Evolutionary conservation across 768 basidiomycete genomes (phyloP), one percentile per base, ranked within the genome.

Genomic region (Crassisporium funariophilum): DNA sequence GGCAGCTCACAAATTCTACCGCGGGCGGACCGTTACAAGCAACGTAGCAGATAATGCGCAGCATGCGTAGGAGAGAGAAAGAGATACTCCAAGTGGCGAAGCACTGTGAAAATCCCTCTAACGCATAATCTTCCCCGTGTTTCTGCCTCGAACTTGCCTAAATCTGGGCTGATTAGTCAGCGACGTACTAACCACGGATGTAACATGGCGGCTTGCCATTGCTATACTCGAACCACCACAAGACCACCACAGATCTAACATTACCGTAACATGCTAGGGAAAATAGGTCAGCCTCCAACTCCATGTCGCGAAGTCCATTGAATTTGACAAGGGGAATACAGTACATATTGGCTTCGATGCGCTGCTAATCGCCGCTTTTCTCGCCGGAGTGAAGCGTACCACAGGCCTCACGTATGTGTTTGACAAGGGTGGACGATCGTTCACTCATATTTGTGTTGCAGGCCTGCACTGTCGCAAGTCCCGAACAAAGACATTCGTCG

Each of bases 401-500:
- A 93, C 92, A 0, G 91, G 91, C 39, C 67, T 95, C 50, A 91
- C 92, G 91, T 92, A 71, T 47, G 86, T 74, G 11, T 21, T 38
- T 31, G 24, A 23, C 23, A 20, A 17, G 31, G 20, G 34, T 16
- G 17, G 34, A 29, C 5, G 33, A 20, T 35, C 10, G 17, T 19
- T 46, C 48, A 34, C 35, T 50, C 38, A 22, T 24, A 31, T 5
- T 17, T 10, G 23, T 33, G 19, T 22, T 35, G n/a, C 47, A 93
- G 91, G 8, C 91, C 88, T 31, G 84, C 84, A 12, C 67, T 95
- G 8, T 69, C 79, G 4, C 79, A 81, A 56, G 84, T 95, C 1
- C 86, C 88, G 3, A 93, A 93, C 77, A 95, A 94, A 64, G 91
- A 95, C 57, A 59, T 93, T 22, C 84, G 91, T 35, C 84, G 91